Evolutionary conservation across 805 yeast species (phyloP).

Genomic region (Starmerella powellii): DNA sequence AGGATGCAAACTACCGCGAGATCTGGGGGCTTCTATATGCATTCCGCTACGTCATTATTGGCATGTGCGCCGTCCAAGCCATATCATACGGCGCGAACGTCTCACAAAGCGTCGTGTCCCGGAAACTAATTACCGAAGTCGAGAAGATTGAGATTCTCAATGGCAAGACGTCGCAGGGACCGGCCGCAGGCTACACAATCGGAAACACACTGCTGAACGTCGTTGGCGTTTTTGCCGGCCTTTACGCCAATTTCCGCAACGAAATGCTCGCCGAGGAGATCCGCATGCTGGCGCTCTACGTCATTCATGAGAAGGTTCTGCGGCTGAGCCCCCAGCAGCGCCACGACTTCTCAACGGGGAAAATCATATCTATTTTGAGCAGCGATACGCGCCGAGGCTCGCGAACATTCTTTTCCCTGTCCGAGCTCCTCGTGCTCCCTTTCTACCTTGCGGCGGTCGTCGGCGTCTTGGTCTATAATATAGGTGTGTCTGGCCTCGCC

Average conservation of each 20-base stretch:
- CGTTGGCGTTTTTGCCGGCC: conserved; percentile 35
- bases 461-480: conserved; percentile 48
- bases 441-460: conserved; percentile 34
- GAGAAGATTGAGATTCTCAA: conserved; percentile 2
- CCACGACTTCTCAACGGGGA: conserved; percentile 50
- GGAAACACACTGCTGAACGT: conserved; percentile 51
- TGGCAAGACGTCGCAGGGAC: conserved; percentile 27
- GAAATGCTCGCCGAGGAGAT: conserved; percentile 54
- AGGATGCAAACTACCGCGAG: conserved; percentile 5
- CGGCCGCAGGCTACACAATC: conserved; percentile 64
- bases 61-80: not conserved
- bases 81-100: conserved; percentile 7
- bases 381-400: conserved; percentile 71
- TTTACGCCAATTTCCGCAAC: conserved; percentile 49
- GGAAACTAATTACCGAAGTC: conserved; percentile 10
- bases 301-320: conserved; percentile 56
- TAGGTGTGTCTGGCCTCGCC: conserved; percentile 59
- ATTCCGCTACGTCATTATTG: conserved; percentile 6
- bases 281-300: conserved; percentile 56
- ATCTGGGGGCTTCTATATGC: conserved; percentile 16
- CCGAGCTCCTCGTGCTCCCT: not conserved
- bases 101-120: conserved; percentile 12
- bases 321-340: conserved; percentile 44
- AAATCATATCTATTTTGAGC: conserved; percentile 61
- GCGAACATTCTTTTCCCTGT: conserved; percentile 24